These are phyloP conservation scores for Martiniozyma abietophila DNA, from an alignment of 805 yeast genomes.

Conservation along the genomic window DNA sequence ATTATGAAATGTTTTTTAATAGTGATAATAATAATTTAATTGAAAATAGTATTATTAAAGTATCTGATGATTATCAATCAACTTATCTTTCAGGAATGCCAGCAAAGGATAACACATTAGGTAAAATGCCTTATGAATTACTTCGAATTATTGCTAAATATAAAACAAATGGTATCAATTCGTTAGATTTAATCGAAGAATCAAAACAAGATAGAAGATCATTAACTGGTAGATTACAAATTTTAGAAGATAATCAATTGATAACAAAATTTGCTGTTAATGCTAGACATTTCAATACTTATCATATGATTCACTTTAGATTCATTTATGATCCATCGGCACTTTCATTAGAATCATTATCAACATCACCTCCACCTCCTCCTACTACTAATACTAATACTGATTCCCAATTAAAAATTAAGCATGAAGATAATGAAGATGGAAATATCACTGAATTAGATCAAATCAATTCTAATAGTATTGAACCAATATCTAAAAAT, in stretches of 20 bases:
- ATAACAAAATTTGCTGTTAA: slow-evolving; percentile 32
- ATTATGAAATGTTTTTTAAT: slow-evolving; percentile 5
- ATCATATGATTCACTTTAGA: slow-evolving; percentile 40
- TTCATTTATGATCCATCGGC: slow-evolving; percentile 25
- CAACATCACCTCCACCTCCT: too few relatives aligned
- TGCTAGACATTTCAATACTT: slow-evolving; percentile 42
- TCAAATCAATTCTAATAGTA: too few relatives aligned
- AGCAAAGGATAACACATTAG: slow-evolving; percentile 42
- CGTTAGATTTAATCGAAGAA: slow-evolving; percentile 43
- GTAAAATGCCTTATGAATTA: slow-evolving; percentile 45
- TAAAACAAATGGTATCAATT: slow-evolving; percentile 47
- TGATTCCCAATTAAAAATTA: too few relatives aligned
- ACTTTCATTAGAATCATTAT: too few relatives aligned
- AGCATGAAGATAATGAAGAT: slow-evolving; percentile 11
- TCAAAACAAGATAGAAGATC: slow-evolving; percentile 69
- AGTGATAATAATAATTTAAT: background rate
- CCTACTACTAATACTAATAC: too few relatives aligned
- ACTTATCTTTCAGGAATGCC: slow-evolving; percentile 46
- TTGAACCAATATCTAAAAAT: too few relatives aligned
- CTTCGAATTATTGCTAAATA: slow-evolving; percentile 51
- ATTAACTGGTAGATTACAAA: slow-evolving; percentile 51
- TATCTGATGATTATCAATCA: slow-evolving; percentile 51
- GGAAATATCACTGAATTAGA: background rate
- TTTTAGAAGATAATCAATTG: slow-evolving; percentile 40
- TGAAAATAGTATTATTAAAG: slow-evolving; percentile 20